Conservation (phyloP, 139 green algal genomes). For the Edaphochlamys debaryana region DNA sequence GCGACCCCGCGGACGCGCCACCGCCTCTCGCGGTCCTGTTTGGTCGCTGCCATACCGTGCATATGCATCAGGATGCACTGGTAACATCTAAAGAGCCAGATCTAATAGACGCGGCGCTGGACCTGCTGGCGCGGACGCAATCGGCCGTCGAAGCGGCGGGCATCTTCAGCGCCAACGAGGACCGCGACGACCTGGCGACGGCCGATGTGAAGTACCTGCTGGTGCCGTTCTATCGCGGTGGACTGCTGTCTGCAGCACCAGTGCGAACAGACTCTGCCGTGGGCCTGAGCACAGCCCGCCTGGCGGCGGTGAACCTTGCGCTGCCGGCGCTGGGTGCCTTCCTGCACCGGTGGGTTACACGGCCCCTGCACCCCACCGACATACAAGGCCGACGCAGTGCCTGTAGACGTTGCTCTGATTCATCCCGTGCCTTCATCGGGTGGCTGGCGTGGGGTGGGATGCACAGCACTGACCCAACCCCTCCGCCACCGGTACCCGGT, state of each 20-base stretch:
- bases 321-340: not conserved
- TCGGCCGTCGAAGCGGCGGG: constrained; percentile 12
- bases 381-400: too few species aligned
- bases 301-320: not conserved
- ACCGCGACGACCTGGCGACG: constrained; percentile 67
- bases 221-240: constrained; percentile 54
- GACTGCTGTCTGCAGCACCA: constrained; percentile 34
- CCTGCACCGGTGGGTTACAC: constrained; percentile 20
- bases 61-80: constrained; percentile 2
- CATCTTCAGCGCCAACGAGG: constrained; percentile 73
- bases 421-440: too few species aligned
- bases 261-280: not conserved
- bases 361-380: too few species aligned
- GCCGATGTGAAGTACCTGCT: constrained; percentile 69
- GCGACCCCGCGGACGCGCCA: not conserved
- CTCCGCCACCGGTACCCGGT: too few species aligned
- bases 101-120: not conserved
- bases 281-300: not conserved
- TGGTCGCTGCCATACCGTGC: constrained; percentile 5
- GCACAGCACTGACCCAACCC: too few species aligned
- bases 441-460: too few species aligned
- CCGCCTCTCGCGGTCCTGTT: constrained; percentile 3
- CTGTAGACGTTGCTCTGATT: too few species aligned
- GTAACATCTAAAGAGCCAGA: not conserved
- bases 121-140: not conserved